Evolutionary conservation across 139 green algal genomes (phyloP).

Genomic region (Limnomonas spitsbergensis): DNA sequence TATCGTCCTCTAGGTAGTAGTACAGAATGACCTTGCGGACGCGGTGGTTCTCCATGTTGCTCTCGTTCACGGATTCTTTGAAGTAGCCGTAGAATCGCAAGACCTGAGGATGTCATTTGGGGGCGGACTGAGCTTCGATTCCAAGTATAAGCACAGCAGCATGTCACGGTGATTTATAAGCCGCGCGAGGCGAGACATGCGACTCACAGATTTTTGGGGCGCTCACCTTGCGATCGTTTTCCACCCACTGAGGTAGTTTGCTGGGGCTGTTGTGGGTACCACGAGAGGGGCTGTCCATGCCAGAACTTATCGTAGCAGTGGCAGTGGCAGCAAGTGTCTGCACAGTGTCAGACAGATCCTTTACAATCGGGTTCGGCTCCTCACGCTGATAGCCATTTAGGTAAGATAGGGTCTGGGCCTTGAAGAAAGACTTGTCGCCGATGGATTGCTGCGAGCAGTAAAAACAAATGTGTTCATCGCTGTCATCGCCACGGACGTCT

Average conservation of each 20-base stretch:
- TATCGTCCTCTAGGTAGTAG: conserved; percentile 89
- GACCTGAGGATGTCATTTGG: conserved; percentile 71
- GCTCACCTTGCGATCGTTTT: conserved; percentile 76
- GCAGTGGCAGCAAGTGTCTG: neutral
- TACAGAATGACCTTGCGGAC: conserved; percentile 79
- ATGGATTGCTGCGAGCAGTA: conserved; percentile 34
- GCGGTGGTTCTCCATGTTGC: conserved; percentile 71
- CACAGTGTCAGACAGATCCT: conserved; percentile 13
- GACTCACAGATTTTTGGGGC: neutral
- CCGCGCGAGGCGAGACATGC: neutral
- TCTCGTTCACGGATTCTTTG: conserved; percentile 77
- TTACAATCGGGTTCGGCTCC: conserved; percentile 32
- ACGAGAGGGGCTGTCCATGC: neutral
- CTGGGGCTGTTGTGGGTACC: conserved; percentile 7
- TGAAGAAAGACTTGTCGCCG: conserved; percentile 49
- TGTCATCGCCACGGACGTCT: neutral
- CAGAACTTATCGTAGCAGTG: neutral
- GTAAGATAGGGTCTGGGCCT: conserved; percentile 67
- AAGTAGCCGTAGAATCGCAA: conserved; percentile 92
- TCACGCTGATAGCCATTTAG: conserved; percentile 70
- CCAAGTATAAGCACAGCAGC: neutral
- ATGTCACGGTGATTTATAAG: conserved; percentile 2
- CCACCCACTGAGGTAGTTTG: conserved; percentile 73
- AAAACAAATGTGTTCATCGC: neutral
- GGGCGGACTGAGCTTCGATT: neutral